Base-by-base conservation (phyloP, 441 rosid species). In the Omphalea diandra region DNA sequence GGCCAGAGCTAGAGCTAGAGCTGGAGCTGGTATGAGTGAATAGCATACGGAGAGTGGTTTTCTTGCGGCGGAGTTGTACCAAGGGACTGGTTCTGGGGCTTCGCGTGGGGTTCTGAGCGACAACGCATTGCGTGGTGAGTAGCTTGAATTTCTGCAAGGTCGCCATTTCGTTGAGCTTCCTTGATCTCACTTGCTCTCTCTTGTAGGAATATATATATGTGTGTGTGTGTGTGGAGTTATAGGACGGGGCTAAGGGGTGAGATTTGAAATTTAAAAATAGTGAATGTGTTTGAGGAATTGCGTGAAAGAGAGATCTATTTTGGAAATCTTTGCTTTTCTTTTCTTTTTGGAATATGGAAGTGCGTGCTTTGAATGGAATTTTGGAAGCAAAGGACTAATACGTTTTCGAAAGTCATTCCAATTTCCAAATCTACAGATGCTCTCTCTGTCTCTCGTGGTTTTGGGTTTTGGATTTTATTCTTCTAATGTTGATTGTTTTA, bases 111-210 rank as follows among this genome's bases (percentile, higher is more conserved):
- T 94, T 93, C 68, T 70, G 86, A 10, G 80, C 75, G 5, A 93
- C 87, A 38, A 94, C 94, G 33, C 90, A 90, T 83, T 88, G 95
- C 8, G 92, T 82, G n/a, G 97, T 88, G 15, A 90, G 80, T 26
- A 83, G 83, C 90, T 87, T 90, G 86, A 88, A 87, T 61, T 85
- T 88, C 76, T 90, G 90, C 75, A 93, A 44, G 22, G 97, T 57
- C 18, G 87, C 90, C 98, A 90, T 92, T 4, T 41, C 27, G n/a
- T 20, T 3, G 24, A 50, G 71, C 58, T 59, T 18, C 36, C 4
- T 50, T 67, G 56, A 17, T 0, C 55, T 74, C 33, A 44, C 27
- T 11, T 24, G 64, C 73, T 10, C 18, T 17, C 27, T 38, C 63
- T 35, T 4, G n/a, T n/a, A n/a, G n/a, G n/a, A n/a, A n/a, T n/a